Evolutionary conservation across 257 asterid genomes (phyloP).

Genomic region (Orobanche coerulescens): DNA sequence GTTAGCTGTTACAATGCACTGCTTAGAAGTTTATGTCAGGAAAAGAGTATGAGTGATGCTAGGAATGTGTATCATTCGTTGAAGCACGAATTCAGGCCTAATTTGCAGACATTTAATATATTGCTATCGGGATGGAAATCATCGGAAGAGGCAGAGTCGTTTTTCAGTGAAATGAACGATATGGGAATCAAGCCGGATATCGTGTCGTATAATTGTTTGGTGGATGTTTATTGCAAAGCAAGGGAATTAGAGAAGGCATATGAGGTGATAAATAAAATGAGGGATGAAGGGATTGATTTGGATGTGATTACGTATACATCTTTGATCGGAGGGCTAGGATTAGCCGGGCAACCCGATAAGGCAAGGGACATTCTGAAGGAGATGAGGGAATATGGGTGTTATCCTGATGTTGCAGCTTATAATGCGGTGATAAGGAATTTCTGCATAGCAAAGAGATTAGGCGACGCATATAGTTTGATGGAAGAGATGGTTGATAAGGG

Average conservation of each 20-base stretch:
- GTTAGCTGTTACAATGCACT: slow-evolving; percentile 59
- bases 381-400: slow-evolving; percentile 82
- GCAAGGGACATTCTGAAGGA: slow-evolving; percentile 77
- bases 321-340: slow-evolving; percentile 84
- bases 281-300: slow-evolving; percentile 52
- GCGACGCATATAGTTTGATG: slow-evolving; percentile 53
- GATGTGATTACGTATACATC: slow-evolving; percentile 83
- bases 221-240: slow-evolving; percentile 80
- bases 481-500: slow-evolving; percentile 70
- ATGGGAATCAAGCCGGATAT: slow-evolving; percentile 71
- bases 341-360: slow-evolving; percentile 86
- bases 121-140: slow-evolving; percentile 89
- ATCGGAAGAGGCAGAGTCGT: slow-evolving; percentile 59
- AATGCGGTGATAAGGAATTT: slow-evolving; percentile 80
- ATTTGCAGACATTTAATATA: slow-evolving; percentile 69
- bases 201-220: slow-evolving; percentile 79
- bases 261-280: slow-evolving; percentile 51
- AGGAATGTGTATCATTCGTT: slow-evolving; percentile 64
- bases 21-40: slow-evolving; percentile 78
- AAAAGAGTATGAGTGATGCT: slow-evolving; percentile 87
- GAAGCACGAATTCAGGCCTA: slow-evolving; percentile 71
- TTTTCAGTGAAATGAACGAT: slow-evolving; percentile 60
- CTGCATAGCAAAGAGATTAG: slow-evolving; percentile 78
- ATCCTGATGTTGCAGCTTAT: slow-evolving; percentile 85
- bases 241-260: slow-evolving; percentile 66